phyloP scores from a whole-genome alignment of 805 yeast genomes.

The Sungouiozyma ichnusensis region DNA sequence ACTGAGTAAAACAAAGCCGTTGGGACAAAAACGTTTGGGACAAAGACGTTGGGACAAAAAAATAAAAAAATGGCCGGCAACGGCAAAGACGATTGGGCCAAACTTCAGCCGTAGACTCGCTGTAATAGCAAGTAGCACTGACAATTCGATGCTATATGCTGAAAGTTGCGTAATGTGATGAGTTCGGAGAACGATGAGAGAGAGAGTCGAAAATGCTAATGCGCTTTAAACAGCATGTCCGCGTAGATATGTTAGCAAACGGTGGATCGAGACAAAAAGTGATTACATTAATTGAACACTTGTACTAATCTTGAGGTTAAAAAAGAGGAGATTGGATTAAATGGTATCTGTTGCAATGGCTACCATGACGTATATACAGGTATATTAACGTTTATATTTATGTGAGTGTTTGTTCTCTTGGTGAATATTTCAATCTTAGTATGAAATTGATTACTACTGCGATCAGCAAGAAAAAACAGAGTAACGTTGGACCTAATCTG shows the following conservation, averaged over 20 bases:
- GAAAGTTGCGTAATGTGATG: background rate
- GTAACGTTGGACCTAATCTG: constrained; percentile 95
- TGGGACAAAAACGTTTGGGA: no score
- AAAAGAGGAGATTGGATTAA: background rate
- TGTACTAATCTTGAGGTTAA: background rate
- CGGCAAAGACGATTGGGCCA: background rate
- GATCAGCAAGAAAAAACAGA: constrained; percentile 82
- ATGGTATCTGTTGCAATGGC: background rate
- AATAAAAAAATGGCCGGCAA: background rate
- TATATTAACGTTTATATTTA: background rate
- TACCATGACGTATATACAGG: background rate
- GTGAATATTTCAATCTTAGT: constrained; percentile 40
- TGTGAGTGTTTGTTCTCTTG: background rate
- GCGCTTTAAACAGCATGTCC: no score
- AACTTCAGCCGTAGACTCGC: background rate
- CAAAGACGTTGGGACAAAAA: no score
- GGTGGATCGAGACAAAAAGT: no score
- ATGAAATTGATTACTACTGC: constrained; percentile 92
- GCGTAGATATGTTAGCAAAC: no score
- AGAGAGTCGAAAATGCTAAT: no score
- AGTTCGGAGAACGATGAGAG: background rate
- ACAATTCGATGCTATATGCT: no score
- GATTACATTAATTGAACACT: no score
- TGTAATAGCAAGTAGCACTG: no score
- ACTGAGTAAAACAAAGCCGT: background rate